These are phyloP conservation scores for Rhynchospora breviuscula DNA, from an alignment of 176 grass and related monocot species.

Conservation along the genomic window DNA sequence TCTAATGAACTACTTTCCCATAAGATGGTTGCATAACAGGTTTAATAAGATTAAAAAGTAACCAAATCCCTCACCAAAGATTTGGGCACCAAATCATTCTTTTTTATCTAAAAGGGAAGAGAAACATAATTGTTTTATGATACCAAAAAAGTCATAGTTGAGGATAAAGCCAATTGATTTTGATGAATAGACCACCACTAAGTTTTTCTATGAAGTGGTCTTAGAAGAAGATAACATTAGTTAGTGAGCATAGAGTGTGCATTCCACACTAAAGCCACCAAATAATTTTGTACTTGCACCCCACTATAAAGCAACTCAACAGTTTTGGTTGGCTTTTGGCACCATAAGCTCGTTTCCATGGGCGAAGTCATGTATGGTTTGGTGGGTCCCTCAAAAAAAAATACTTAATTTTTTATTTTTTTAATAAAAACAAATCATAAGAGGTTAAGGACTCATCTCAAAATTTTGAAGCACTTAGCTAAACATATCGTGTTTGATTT, in stretches of 20 bases:
- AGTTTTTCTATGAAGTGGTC: background rate
- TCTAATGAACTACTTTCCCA: background rate
- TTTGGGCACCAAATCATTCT: background rate
- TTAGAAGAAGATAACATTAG: constrained; percentile 29
- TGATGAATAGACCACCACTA: constrained; percentile 32
- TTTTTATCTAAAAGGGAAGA: constrained; percentile 8
- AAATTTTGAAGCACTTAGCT: too few species aligned
- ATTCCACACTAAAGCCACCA: constrained; percentile 28
- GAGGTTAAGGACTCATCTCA: too few species aligned
- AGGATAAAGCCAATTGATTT: background rate
- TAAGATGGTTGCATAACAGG: background rate
- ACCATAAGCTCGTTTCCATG: background rate
- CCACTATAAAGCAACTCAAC: constrained; percentile 5
- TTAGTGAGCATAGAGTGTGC: constrained; percentile 33
- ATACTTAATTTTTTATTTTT: too few species aligned
- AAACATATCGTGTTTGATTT: too few species aligned
- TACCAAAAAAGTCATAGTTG: background rate
- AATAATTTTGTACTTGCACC: constrained; percentile 13
- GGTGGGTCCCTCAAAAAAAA: too few species aligned
- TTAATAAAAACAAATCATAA: too few species aligned
- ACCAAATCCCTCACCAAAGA: constrained; percentile 17
- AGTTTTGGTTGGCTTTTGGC: background rate
- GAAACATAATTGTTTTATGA: constrained; percentile 1
- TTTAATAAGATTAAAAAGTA: background rate
- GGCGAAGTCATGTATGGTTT: too few species aligned